These are phyloP conservation scores for Dioszegia aurantiaca DNA, from an alignment of 768 basidiomycete genomes.

Conservation along the genomic window DNA sequence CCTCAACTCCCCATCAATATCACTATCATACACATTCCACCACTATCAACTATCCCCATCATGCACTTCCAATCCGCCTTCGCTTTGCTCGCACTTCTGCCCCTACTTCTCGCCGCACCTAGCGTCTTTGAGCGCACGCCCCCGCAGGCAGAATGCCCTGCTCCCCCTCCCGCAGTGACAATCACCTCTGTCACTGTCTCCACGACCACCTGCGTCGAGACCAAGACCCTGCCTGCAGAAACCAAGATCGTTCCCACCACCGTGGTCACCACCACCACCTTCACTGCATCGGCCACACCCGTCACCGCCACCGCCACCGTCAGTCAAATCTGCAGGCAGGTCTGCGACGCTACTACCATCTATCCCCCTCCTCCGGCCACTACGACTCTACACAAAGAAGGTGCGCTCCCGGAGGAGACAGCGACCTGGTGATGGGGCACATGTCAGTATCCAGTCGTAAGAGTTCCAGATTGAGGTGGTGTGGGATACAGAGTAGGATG, in stretches of 20 bases:
- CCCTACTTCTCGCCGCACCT: slow-evolving; percentile 3
- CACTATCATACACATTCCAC: not conserved
- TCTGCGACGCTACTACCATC: slow-evolving; percentile 52
- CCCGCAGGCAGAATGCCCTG: not conserved
- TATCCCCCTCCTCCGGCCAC: not conserved
- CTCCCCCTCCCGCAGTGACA: slow-evolving; percentile 4
- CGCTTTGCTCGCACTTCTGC: slow-evolving; percentile 9
- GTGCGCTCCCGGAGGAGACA: no score
- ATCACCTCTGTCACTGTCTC: not conserved
- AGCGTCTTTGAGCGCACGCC: not conserved
- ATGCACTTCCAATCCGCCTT: not conserved
- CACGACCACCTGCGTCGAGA: slow-evolving; percentile 9
- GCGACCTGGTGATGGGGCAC: no score
- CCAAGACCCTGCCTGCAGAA: not conserved
- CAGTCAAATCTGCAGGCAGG: slow-evolving; percentile 26
- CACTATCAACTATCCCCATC: not conserved
- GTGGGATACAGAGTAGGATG: no score
- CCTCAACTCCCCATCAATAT: not conserved
- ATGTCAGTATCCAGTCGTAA: no score
- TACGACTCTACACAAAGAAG: no score
- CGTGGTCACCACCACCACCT: not conserved
- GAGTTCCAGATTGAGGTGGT: no score
- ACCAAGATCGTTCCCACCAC: not conserved
- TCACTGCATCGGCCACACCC: not conserved
- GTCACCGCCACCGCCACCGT: slow-evolving; percentile 2